A percentile compares a stretch with the other conserved stretches of the same genome.
Evolutionary conservation across 2,329 filamentous ascomycete species (phyloP).

Genomic region (Helminthosporium solani): DNA sequence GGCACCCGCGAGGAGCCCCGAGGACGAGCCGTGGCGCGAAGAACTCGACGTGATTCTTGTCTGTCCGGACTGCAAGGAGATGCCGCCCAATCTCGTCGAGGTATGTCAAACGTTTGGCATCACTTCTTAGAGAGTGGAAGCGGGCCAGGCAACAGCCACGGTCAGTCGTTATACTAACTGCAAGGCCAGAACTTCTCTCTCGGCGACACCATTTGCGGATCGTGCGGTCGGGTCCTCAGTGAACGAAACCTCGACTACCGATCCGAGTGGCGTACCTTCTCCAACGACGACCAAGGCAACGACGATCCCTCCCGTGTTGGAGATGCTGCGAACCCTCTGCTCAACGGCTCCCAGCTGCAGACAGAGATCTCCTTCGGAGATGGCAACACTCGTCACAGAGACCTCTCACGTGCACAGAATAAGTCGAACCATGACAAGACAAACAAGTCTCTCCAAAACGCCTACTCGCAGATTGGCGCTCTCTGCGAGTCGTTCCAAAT

Average conservation of each 20-base stretch:
- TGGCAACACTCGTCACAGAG: constrained; percentile 65
- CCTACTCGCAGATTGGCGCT: constrained; percentile 83
- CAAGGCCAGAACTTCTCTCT: constrained; percentile 73
- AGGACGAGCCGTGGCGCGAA: constrained; percentile 63
- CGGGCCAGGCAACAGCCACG: no score
- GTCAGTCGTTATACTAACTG: no score
- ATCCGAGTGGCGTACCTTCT: constrained; percentile 98
- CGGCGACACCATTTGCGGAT: constrained; percentile 88
- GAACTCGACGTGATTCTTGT: constrained; percentile 84
- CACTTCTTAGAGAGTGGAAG: no score
- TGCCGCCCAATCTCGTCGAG: constrained; percentile 78
- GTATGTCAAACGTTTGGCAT: not conserved
- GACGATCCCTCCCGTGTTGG: constrained; percentile 98
- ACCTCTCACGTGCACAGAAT: constrained; percentile 81
- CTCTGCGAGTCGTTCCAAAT: constrained; percentile 71
- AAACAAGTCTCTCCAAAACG: constrained; percentile 76
- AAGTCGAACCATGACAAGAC: constrained; percentile 78
- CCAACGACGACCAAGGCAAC: constrained; percentile 94
- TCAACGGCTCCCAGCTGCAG: constrained; percentile 86
- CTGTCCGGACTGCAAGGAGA: constrained; percentile 86
- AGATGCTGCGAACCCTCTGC: constrained; percentile 84
- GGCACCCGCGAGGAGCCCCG: constrained; percentile 29
- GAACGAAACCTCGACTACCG: constrained; percentile 92
- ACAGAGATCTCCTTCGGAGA: constrained; percentile 86
- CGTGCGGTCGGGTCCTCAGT: constrained; percentile 86